Evolutionary conservation across 2,329 filamentous ascomycete species (phyloP), one percentile per base, ranked within the genome.

Genomic region (Diplodia sapinea): DNA sequence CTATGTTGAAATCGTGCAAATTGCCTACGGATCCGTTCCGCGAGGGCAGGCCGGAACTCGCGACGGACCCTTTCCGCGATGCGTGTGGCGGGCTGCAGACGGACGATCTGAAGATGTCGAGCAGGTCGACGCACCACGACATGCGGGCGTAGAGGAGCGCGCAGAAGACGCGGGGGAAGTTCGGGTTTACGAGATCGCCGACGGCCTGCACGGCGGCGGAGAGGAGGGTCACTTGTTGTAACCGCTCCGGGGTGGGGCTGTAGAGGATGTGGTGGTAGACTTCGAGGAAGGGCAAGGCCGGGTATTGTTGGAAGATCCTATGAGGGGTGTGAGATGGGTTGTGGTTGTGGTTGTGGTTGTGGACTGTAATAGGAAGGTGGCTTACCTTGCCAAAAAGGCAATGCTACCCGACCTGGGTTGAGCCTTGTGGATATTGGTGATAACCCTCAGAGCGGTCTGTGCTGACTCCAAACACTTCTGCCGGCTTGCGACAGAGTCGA

Each of bases 101-200:
- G 1, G 33, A 38, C 0, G 54, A 23, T n/a, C 29, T 36, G 17
- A 56, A 23, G 1, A 38, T n/a, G 8, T 23, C 54, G 3, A 56
- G n/a, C 31, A 56, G 7, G 13, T 56, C 54, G 54, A 56, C 29
- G 31, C 54, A 56, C 54, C 54, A 56, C 6, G 54, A n/a, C 54
- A 56, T 56, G 54, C 54, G 54, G 6, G 54, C 17, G 54, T 56
- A 38, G 7, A 56, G 54, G 31, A 40, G 31, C 1, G 54, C 29
- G 54, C 54, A 56, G 54, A 56, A 56, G 15, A 56, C 54, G 31
- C 54, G 54, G 33, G 54, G 54, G 31, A 56, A 38, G n/a, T 38
- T 56, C 3, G 54, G 54, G 20, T 56, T 56, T 2, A 38, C 20
- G 54, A 56, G 54, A 15, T 36, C 33, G 0, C 31, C 54, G 33